Percentiles rank a stretch among this genome's conserved stretches.
These are phyloP conservation scores for Vararia minispora DNA, from an alignment of 768 basidiomycete genomes.

Conservation along the genomic window DNA sequence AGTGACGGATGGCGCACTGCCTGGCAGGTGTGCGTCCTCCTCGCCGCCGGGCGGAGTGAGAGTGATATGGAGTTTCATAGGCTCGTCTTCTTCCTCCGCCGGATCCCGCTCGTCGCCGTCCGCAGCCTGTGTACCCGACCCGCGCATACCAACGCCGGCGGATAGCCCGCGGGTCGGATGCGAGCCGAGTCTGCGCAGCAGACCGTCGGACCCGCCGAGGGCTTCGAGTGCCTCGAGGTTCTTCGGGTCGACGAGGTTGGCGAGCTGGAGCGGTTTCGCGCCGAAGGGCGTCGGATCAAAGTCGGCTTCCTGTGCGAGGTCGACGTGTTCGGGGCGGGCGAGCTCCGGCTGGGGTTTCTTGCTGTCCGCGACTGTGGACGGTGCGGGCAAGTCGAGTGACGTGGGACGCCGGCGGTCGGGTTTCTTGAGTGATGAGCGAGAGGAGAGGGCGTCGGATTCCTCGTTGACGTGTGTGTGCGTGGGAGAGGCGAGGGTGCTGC, in stretches of 20 bases:
- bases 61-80: constrained; percentile 25
- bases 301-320: constrained; percentile 29
- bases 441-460: constrained; percentile 16
- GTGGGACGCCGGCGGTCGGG: too few relatives aligned
- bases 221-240: constrained; percentile 48
- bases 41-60: constrained; percentile 30
- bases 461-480: constrained; percentile 29
- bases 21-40: constrained; percentile 9
- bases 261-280: constrained; percentile 65
- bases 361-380: constrained; percentile 5
- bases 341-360: constrained; percentile 5
- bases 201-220: constrained; percentile 59
- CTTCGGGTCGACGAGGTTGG: constrained; percentile 86
- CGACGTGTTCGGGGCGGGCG: constrained; percentile 18
- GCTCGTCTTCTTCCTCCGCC: constrained; percentile 8
- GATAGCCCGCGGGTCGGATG: constrained; percentile 36
- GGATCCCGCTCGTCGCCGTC: constrained; percentile 20
- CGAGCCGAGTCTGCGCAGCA: constrained; percentile 70
- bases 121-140: not conserved
- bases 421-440: too few relatives aligned
- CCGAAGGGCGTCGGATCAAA: constrained; percentile 61
- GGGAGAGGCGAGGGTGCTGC: constrained; percentile 25
- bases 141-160: too few relatives aligned
- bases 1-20: not conserved
- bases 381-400: constrained; percentile 14